Conservation (phyloP, 2,329 filamentous ascomycete species). For the Colletotrichum cordylinicola region DNA sequence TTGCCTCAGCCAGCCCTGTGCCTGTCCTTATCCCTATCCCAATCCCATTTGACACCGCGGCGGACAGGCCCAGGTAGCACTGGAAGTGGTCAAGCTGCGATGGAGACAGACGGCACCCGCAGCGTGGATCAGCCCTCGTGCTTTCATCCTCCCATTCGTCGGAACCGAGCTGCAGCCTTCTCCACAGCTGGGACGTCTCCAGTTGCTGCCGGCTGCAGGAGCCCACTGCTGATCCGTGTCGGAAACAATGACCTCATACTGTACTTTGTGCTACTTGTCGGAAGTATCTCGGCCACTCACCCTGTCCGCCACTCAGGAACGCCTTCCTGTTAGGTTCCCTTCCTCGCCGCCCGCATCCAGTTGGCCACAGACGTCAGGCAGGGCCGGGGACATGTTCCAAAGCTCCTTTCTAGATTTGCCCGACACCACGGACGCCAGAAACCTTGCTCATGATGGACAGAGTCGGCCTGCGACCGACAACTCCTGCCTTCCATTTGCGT, state of each 20-base stretch:
- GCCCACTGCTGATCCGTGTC: constrained; percentile 3
- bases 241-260: constrained; percentile 17
- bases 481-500: not conserved
- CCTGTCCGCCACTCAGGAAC: not conserved
- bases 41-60: not conserved
- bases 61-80: not conserved
- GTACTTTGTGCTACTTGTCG: not conserved
- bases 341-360: not conserved
- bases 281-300: not conserved
- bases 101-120: not conserved
- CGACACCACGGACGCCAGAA: not conserved
- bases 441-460: not conserved
- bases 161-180: not conserved
- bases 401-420: not conserved
- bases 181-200: constrained; percentile 6
- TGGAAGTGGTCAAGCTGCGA: constrained; percentile 5
- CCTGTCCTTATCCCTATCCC: not conserved
- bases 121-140: constrained; percentile 5
- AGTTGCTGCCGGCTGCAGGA: not conserved
- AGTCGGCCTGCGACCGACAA: not conserved
- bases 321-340: not conserved
- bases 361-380: not conserved
- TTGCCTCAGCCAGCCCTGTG: not conserved
- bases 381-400: not conserved
- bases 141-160: not conserved